Base-by-base conservation (phyloP, 176 grass and related monocot genomes). In the Phoenix roebelenii region DNA sequence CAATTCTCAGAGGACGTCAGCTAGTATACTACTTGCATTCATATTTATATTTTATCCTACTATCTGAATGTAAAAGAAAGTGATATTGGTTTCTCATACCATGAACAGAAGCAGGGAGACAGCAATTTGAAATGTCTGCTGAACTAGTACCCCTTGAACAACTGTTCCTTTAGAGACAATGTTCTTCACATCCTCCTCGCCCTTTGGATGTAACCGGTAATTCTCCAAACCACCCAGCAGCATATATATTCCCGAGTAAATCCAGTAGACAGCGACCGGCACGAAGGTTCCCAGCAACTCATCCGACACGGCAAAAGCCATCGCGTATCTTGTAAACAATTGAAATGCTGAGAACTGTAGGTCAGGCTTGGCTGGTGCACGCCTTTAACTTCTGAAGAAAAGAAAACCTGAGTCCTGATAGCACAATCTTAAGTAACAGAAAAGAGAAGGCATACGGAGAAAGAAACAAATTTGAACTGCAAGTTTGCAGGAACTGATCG, bases 251-350 rank as follows among this genome's bases (percentile, higher is more conserved):
- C 85, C 89, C 7, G 89, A 95, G 67, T 95, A 95, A 49, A 85
- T 66, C 89, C 89, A 95, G 68, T 95, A 95, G 59, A 95, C 89
- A 3, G 75, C 85, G 58, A 95, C 85, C 7, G 89, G 89, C 63
- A 95, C 81, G 58, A 95, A 85, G 1, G 89, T 95, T 67, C 89
- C 89, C 48, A 95, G 64, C 76, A 95, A 68, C 70, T 89, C 89
- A 71, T 95, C 89, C 19, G 89, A 85, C 49, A 89, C 73, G 44
- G 70, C 72, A 39, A 83, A 84, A 16, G 70, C 70, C 88, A 92
- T 92, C 50, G 63, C 61, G 2, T 56, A 25, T 16, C 0, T 17
- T 18, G 55, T 50, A 49, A 48, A 35, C 28, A 16, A 16, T 48
- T 18, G 73, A 72, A 61, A 22, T 52, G 66, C 48, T 3, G 14